Conservation (phyloP, 2,329 filamentous ascomycete genomes). For the Pseudopithomyces chartarum region DNA sequence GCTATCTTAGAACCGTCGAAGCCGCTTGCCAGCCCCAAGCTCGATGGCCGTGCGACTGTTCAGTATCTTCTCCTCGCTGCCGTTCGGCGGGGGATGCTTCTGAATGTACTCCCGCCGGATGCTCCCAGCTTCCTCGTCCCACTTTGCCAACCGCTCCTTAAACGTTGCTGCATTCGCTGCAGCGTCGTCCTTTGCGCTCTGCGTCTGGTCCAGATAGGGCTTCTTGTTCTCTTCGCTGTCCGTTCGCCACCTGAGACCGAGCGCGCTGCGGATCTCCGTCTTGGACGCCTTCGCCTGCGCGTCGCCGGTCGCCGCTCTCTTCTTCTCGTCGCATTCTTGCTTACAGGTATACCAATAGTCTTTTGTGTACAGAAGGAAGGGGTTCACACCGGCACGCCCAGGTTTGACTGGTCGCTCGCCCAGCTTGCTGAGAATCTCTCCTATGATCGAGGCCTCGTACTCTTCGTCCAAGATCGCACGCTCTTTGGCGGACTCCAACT, state of each 20-base stretch:
- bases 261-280: conserved; percentile 79
- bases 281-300: conserved; percentile 68
- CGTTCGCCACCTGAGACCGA: conserved; percentile 90
- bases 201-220: conserved; percentile 78
- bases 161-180: conserved; percentile 62
- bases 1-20: conserved; percentile 34
- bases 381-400: conserved; percentile 75
- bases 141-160: conserved; percentile 66
- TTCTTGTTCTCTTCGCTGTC: conserved; percentile 70
- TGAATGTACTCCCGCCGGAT: conserved; percentile 52
- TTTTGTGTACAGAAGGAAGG: conserved; percentile 89
- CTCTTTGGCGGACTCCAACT: conserved; percentile 24
- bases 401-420: conserved; percentile 79
- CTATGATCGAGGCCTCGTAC: conserved; percentile 63
- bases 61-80: conserved; percentile 34
- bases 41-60: conserved; percentile 46
- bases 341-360: conserved; percentile 68
- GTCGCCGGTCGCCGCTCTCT: conserved; percentile 67
- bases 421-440: conserved; percentile 63
- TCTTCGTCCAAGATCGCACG: conserved; percentile 45
- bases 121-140: conserved; percentile 69
- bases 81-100: conserved; percentile 37
- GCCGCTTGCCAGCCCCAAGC: conserved; percentile 40
- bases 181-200: conserved; percentile 71
- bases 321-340: conserved; percentile 69